Conservation (phyloP, 176 grass and related monocot species). For the Musa beccarii region DNA sequence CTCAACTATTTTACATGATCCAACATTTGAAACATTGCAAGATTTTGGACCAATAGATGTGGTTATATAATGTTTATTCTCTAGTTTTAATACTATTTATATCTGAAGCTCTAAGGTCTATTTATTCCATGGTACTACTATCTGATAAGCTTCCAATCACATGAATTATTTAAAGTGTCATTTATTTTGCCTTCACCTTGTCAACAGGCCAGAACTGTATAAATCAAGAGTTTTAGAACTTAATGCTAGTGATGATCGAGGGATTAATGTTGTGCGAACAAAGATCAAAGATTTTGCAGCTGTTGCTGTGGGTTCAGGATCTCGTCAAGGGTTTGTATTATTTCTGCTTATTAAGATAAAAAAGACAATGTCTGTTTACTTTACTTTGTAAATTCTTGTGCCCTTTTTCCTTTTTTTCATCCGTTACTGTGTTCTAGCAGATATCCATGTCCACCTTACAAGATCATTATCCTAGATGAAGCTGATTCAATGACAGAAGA, state of each 20-base stretch:
- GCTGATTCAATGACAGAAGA: slow-evolving; percentile 99
- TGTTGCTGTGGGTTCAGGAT: slow-evolving; percentile 79
- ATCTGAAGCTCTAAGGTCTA: background rate
- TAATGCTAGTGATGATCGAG: slow-evolving; percentile 98
- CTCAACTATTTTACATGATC: too few relatives aligned
- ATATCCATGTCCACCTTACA: slow-evolving; percentile 95
- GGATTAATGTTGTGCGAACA: slow-evolving; percentile 93
- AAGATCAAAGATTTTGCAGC: slow-evolving; percentile 98
- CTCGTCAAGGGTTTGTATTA: slow-evolving; percentile 28
- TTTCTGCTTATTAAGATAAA: slow-evolving; percentile 6
- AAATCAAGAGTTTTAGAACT: slow-evolving; percentile 93
- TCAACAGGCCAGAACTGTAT: slow-evolving; percentile 78
- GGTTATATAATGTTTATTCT: too few relatives aligned
- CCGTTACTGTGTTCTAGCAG: slow-evolving; percentile 34
- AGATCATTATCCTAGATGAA: slow-evolving; percentile 98
- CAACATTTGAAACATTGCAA: too few relatives aligned
- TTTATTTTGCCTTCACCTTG: slow-evolving; percentile 2
- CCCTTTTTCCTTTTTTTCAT: background rate
- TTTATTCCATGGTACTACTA: background rate
- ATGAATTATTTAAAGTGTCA: background rate
- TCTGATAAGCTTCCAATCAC: slow-evolving; percentile 3
- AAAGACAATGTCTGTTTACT: background rate
- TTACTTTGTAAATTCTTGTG: background rate
- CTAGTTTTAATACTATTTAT: too few relatives aligned
- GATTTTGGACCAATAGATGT: too few relatives aligned